Evolutionary conservation across 148 eudicot genomes (phyloP).

Genomic region (Agrostemma githago): DNA sequence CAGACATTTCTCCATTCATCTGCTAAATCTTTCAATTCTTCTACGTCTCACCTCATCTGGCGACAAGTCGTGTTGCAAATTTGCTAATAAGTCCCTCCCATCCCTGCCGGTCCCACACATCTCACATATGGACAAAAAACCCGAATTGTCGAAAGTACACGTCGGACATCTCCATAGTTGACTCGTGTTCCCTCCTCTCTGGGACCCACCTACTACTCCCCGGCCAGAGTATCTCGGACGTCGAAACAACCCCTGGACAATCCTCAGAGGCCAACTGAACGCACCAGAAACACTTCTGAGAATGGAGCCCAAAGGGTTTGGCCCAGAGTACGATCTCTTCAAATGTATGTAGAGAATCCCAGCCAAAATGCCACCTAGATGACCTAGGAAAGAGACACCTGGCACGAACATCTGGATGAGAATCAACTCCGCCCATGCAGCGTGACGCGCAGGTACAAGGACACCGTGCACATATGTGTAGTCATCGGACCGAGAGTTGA

Average conservation of each 20-base stretch:
- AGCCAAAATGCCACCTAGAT: slow-evolving; percentile 88
- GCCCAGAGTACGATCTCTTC: slow-evolving; percentile 42
- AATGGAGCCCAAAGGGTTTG: slow-evolving; percentile 39
- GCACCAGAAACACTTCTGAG: slow-evolving; percentile 36
- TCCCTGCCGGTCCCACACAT: slow-evolving; percentile 68
- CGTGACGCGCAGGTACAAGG: slow-evolving; percentile 58
- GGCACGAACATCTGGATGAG: slow-evolving; percentile 83
- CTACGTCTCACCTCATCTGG: slow-evolving; percentile 66
- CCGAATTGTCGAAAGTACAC: slow-evolving; percentile 73
- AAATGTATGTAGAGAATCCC: slow-evolving; percentile 60
- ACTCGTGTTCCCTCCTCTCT: slow-evolving; percentile 15
- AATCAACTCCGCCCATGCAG: slow-evolving; percentile 88
- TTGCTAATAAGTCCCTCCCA: slow-evolving; percentile 27
- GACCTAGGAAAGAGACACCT: slow-evolving; percentile 82
- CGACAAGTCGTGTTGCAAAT: slow-evolving; percentile 28
- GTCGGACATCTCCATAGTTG: slow-evolving; percentile 68
- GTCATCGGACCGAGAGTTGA: slow-evolving; percentile 63
- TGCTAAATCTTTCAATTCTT: slow-evolving; percentile 66
- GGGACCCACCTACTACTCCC: slow-evolving; percentile 40
- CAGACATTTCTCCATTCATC: slow-evolving; percentile 21
- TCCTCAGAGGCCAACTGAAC: slow-evolving; percentile 50
- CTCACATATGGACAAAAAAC: slow-evolving; percentile 57
- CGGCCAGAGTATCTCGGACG: slow-evolving; percentile 37
- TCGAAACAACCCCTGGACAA: slow-evolving; percentile 28
- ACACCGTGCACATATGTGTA: slow-evolving; percentile 67